Evolutionary conservation across 2,329 filamentous ascomycete genomes (phyloP), one percentile per base, ranked within the genome.

Genomic region (Amesomyces nigricolor): DNA sequence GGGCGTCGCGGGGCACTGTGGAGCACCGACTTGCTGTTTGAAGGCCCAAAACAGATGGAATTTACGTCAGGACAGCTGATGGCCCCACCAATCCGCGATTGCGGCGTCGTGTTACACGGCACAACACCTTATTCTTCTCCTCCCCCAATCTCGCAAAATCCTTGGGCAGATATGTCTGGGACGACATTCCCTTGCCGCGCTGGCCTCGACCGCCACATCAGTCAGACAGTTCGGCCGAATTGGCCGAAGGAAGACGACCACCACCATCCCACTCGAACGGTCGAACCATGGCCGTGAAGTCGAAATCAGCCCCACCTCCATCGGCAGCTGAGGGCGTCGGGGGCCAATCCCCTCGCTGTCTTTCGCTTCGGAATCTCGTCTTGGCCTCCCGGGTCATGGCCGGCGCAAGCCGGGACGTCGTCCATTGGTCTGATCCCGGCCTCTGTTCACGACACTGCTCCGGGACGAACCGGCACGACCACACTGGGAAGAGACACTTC

Each of bases 1-100:
- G 32, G 32, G 39, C 43, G n/a, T 17, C 48, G 48, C 44, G 54
- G 49, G 49, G 49, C 54, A 52, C 49, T 14, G 51, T 53, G 51
- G 51, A 38, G 46, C 38, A 5, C 13, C 13, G 4, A 14, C n/a
- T 46, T 32, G 40, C 30, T 4, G 10, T 38, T 54, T 11, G 45
- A 29, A 32, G 26, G 5, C 29, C 17, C 30, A 13, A 13, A 43
- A 13, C 10, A 26, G 39, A 14, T 38, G 47, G 30, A 46, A 42
- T 51, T 55, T 55, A 55, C 53, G 53, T 55, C 53, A 55, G 47
- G 16, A 42, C 22, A 13, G 8, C 32, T 35, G 32, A 35, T 35
- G 32, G 32, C 32, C 22, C 39, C 9, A 17, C 17, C 17, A 13
- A n/a, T 47, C 16, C 14, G 35, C 29, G 26, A 30, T 19, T 45